Base-by-base conservation (phyloP, 495 filamentous ascomycete genomes). In the Talaromyces adpressus region DNA sequence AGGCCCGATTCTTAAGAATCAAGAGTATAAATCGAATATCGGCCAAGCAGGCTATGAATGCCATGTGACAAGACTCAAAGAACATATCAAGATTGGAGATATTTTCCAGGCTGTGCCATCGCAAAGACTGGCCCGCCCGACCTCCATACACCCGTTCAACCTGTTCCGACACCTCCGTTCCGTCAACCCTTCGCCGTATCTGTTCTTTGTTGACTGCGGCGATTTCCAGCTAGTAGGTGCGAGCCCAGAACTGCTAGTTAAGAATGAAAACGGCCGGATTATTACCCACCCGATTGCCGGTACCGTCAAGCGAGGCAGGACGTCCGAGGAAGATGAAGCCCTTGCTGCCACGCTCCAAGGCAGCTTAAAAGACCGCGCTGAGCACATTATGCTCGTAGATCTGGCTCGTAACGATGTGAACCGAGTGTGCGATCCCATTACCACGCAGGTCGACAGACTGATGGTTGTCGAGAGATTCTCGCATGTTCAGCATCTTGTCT, bases 361-460 rank as follows among this genome's bases (percentile, higher is more conserved):
- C 62, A 92, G 89, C 59, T 80, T 96, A 20, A 98, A 98, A 72
- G 94, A 98, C 77, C 85, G 94, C 62, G 94, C 94, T 52, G 94
- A 98, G 77, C 94, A 97, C 78, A 93, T 98, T 69, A 98, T 98
- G 94, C 82, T 98, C 51, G 94, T 98, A 18, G 94, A 98, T 71
- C 81, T 98, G 20, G 94, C 94, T 8, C 85, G 94, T 57, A 98
- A 98, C 77, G 94, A 98, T 71, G 84, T 98, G 61, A 98, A 97
- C 75, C 88, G 94, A 12, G 90, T 98, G 14, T 97, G 93, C 77
- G 93, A 97, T 74, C 94, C 94, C 2, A 79, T 84, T 9, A 90
- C 91, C 14, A 96, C 92, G 9, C 85, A 87, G 54, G 93, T 97
- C 7, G 94, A 98, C 75, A 82, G 89, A 3, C 79, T 98, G 59